These are phyloP conservation scores for Didymella exigua DNA, from an alignment of 2,329 filamentous ascomycete genomes.

Conservation along the genomic window DNA sequence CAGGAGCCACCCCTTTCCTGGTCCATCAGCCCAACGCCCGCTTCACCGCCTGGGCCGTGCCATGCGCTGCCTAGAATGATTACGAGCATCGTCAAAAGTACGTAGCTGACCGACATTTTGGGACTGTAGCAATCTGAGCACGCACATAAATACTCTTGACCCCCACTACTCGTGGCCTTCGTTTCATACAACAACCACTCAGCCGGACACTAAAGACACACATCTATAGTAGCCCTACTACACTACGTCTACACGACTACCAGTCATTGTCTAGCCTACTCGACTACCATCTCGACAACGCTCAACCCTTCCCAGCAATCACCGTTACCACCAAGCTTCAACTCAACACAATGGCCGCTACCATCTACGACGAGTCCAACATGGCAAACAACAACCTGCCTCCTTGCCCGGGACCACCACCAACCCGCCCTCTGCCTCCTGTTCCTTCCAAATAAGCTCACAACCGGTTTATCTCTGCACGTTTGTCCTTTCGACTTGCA, in stretches of 20 bases:
- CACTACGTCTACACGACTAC: slow-evolving; percentile 16
- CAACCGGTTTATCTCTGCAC: slow-evolving; percentile 5
- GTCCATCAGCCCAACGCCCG: slow-evolving; percentile 47
- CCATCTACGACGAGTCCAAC: slow-evolving; percentile 47
- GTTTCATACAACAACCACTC: slow-evolving; percentile 40
- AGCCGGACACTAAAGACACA: slow-evolving; percentile 31
- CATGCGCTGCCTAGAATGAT: slow-evolving; percentile 45
- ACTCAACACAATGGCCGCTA: slow-evolving; percentile 39
- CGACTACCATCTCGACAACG: slow-evolving; percentile 15
- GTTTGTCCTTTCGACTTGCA: slow-evolving; percentile 27
- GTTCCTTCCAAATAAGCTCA: slow-evolving; percentile 51
- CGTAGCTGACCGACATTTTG: slow-evolving; percentile 50
- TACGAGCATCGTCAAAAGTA: slow-evolving; percentile 49
- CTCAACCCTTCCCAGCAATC: slow-evolving; percentile 6
- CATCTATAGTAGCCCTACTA: slow-evolving; percentile 23
- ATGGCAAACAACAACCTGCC: slow-evolving; percentile 52
- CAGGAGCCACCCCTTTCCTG: slow-evolving; percentile 49
- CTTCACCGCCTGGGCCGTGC: slow-evolving; percentile 49
- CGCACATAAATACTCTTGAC: slow-evolving; percentile 49
- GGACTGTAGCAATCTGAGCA: slow-evolving; percentile 43
- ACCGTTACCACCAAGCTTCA: slow-evolving; percentile 15
- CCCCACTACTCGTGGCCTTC: slow-evolving; percentile 36
- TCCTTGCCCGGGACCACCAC: slow-evolving; percentile 56
- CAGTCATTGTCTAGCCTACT: slow-evolving; percentile 18
- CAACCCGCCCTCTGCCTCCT: slow-evolving; percentile 55